Percentiles rank a stretch among this genome's conserved stretches.
phyloP scores from a whole-genome alignment of 192 early-diverging fungal genomes.

The Pilobolus umbonatus region DNA sequence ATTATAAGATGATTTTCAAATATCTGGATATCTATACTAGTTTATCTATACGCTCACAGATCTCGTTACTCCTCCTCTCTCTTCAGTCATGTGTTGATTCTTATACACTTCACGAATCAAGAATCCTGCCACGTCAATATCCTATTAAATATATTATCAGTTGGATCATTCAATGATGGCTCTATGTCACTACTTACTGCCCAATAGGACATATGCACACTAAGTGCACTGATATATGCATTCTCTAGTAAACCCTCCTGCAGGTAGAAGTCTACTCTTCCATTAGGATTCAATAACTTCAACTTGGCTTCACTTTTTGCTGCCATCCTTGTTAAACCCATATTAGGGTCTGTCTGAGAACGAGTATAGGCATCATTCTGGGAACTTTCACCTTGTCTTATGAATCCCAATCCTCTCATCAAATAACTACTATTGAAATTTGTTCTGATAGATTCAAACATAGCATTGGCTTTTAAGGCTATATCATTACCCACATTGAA shows the following conservation, averaged over 20 bases:
- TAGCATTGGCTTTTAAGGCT: constrained; percentile 58
- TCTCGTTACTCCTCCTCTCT: no score
- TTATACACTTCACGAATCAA: constrained; percentile 24
- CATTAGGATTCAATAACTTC: constrained; percentile 40
- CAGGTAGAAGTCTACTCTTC: constrained; percentile 48
- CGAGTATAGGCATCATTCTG: constrained; percentile 4
- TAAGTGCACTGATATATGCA: constrained; percentile 38
- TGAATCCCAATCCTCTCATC: constrained; percentile 40
- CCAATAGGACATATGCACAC: constrained; percentile 35
- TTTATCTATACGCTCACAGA: no score
- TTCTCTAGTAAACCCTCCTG: constrained; percentile 47
- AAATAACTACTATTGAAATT: constrained; percentile 49
- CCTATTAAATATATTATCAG: no score
- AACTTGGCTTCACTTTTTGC: constrained; percentile 34
- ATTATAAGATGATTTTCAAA: no score
- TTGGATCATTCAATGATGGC: no score
- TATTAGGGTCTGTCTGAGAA: neutral
- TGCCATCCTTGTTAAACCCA: constrained; percentile 11
- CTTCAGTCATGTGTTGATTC: no score
- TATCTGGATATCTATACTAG: no score
- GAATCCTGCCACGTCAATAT: constrained; percentile 32
- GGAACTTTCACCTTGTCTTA: neutral
- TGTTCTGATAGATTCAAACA: constrained; percentile 53
- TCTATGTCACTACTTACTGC: neutral
- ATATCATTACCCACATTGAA: constrained; percentile 63